Percentiles rank a stretch among this genome's conserved stretches.
phyloP scores from a whole-genome alignment of 495 filamentous ascomycete genomes.

The Ascodesmis nigricans region DNA sequence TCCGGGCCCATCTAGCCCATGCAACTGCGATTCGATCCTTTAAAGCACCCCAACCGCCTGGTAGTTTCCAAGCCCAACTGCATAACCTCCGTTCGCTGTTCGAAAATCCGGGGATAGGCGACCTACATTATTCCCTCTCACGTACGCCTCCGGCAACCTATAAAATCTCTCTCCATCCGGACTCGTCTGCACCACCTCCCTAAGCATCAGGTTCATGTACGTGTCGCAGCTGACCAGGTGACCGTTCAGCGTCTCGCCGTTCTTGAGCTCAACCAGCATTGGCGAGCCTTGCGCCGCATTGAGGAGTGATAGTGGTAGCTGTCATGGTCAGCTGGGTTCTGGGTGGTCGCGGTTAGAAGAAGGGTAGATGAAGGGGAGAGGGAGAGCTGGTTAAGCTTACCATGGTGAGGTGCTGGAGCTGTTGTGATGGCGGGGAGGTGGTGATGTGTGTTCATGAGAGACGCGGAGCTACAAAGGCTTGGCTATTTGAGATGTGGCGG shows the following conservation, averaged over 20 bases:
- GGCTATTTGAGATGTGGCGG: too few relatives aligned
- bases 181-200: conserved; percentile 94
- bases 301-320: conserved; percentile 83
- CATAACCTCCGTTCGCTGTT: too few relatives aligned
- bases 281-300: conserved; percentile 93
- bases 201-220: conserved; percentile 96
- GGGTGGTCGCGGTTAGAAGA: too few relatives aligned
- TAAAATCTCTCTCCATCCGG: conserved; percentile 90
- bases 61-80: too few relatives aligned
- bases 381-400: too few relatives aligned
- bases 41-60: not conserved
- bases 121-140: conserved; percentile 85
- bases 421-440: not conserved
- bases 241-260: conserved; percentile 91
- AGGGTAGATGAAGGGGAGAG: too few relatives aligned
- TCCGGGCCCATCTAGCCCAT: not conserved
- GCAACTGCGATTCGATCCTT: not conserved
- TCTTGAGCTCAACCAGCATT: conserved; percentile 98
- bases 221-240: conserved; percentile 91
- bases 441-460: too few relatives aligned
- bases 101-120: too few relatives aligned
- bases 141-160: conserved; percentile 76
- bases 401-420: conserved; percentile 6
- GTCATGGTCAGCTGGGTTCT: too few relatives aligned
- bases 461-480: too few relatives aligned